Base-by-base conservation (phyloP, 768 basidiomycete species). In the Lactarius sp. region DNA sequence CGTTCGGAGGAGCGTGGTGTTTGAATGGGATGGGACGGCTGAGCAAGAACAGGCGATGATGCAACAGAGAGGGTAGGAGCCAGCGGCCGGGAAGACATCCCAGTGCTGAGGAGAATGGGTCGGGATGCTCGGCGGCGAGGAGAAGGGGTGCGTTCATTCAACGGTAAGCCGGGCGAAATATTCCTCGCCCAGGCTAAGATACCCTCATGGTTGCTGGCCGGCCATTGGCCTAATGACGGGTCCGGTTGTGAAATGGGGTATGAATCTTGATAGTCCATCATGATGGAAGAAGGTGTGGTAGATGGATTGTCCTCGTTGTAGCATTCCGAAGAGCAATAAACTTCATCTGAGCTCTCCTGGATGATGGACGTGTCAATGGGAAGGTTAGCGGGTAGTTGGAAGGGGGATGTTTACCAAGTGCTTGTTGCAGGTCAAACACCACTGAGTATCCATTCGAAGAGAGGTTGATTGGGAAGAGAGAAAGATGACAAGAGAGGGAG, bases 391-490 rank as follows among this genome's bases (percentile, higher is more conserved):
- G 18, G 34, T 14, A n/a, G 44, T 37, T 44, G 34, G 39, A 27
- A 47, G 58, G 62, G 44, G 52, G 59, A 54, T 52, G 81, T 83
- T 42, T 72, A 83, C 87, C 66, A 85, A 73, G 68, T 79, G 81
- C 66, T 80, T 78, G 67, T 80, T 78, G 77, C 88, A 90, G 60
- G 78, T 77, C 68, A 89, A 77, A 72, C 88, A 90, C 85, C 85
- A 87, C 77, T 87, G 82, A 67, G 81, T 79, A 74, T 87, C 86
- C 80, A 86, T 83, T 64, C 69, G 75, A 3, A 36, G 53, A 53
- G 20, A 52, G 55, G 59, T 50, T 47, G 66, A 59, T 69, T 70
- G 55, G 13, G 56, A 42, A 3, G 27, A 41, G 52, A 61, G 36
- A 51, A 47, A 56, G 65, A 70, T 59, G 67, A 41, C 33, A 52